phyloP scores from a whole-genome alignment of 257 asterid species.

The Solanum corneliomulleri region DNA sequence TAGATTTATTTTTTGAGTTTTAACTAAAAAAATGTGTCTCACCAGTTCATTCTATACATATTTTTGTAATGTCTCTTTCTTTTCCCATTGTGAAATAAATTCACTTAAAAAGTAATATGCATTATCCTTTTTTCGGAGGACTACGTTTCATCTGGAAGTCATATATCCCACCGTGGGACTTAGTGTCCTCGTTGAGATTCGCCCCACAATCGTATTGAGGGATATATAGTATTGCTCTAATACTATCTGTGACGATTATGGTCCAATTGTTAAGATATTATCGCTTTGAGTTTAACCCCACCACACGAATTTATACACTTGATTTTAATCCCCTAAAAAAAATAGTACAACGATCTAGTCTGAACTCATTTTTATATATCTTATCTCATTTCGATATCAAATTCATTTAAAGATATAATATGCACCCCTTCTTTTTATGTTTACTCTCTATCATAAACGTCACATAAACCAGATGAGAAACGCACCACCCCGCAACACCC shows the following conservation, averaged over 20 bases:
- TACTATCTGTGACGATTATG: background rate
- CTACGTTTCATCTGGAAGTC: accelerated
- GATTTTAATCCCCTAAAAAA: background rate
- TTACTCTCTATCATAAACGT: background rate
- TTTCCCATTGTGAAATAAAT: background rate
- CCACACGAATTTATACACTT: background rate
- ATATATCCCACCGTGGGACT: background rate
- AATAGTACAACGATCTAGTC: accelerated
- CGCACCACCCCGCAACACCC: too few species aligned
- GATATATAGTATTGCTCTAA: background rate
- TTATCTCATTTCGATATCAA: background rate
- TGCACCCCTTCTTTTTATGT: background rate
- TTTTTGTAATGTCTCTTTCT: background rate
- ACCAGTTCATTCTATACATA: background rate
- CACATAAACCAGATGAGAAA: background rate
- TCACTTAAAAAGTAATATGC: background rate
- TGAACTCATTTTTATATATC: background rate
- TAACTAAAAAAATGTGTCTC: background rate
- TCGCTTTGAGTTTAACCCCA: background rate
- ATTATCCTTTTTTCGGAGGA: background rate
- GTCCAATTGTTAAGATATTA: background rate
- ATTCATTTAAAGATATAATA: background rate
- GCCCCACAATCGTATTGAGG: background rate
- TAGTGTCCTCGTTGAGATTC: accelerated
- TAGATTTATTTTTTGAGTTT: background rate